Evolutionary conservation across 2,329 filamentous ascomycete genomes (phyloP).

Genomic region (Scorias spongiosa): DNA sequence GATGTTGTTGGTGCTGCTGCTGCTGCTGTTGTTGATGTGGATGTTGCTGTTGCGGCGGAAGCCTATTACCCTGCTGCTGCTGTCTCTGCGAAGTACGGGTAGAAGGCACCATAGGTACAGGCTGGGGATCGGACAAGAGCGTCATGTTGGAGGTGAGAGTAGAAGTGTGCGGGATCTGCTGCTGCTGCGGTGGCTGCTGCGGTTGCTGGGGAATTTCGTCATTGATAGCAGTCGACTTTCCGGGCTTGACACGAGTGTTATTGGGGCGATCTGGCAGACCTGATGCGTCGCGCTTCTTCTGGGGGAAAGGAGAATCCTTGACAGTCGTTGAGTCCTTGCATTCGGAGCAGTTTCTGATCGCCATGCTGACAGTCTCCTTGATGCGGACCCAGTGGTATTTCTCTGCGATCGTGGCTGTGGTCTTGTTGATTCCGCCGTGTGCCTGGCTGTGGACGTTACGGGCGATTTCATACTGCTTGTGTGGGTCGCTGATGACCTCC

Average conservation of each 20-base stretch:
- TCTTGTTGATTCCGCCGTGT: slow-evolving; percentile 96
- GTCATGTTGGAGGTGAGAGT: too few relatives aligned
- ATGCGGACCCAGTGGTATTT: slow-evolving; percentile 96
- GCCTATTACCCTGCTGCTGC: neutral
- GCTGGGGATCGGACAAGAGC: too few relatives aligned
- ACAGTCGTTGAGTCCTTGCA: slow-evolving; percentile 63
- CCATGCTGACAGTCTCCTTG: slow-evolving; percentile 90
- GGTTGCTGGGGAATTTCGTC: neutral
- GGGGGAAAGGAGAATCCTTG: slow-evolving; percentile 5
- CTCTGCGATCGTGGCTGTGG: slow-evolving; percentile 83
- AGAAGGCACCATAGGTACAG: neutral
- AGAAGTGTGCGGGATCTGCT: neutral
- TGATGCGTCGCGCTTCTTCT: neutral
- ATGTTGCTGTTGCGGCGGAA: neutral
- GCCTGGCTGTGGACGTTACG: slow-evolving; percentile 55
- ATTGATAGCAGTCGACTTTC: neutral
- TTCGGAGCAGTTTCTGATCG: slow-evolving; percentile 79
- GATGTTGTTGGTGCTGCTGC: neutral
- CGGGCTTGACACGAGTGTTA: neutral
- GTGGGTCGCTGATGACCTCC: slow-evolving; percentile 84
- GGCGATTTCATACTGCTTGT: slow-evolving; percentile 81
- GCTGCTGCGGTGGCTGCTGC: neutral
- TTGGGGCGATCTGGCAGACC: neutral
- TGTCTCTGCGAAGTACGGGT: neutral
- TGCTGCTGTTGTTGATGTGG: neutral